phyloP scores from a whole-genome alignment of 1,284 basidiomycete species.

The Heterobasidion parviporum region DNA sequence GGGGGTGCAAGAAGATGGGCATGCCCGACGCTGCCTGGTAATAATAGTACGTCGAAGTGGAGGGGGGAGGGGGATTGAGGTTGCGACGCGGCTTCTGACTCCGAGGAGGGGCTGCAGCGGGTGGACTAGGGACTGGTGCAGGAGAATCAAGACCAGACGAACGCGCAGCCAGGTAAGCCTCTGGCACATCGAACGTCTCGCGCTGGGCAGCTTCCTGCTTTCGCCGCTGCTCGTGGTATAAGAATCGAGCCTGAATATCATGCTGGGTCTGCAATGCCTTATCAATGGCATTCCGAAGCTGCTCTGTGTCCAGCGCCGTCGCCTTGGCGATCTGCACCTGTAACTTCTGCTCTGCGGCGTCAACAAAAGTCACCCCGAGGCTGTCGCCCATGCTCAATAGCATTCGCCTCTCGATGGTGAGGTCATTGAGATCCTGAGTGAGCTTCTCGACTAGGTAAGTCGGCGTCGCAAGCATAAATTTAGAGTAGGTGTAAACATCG shows the following conservation, averaged over 20 bases:
- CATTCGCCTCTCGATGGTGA: slow-evolving; percentile 60
- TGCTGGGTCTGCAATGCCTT: slow-evolving; percentile 52
- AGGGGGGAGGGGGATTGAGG: slow-evolving; percentile 74
- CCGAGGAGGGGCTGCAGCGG: slow-evolving; percentile 21
- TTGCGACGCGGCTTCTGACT: slow-evolving; percentile 54
- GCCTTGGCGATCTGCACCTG: slow-evolving; percentile 75
- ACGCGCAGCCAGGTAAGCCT: slow-evolving; percentile 42
- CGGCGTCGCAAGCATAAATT: slow-evolving; percentile 95
- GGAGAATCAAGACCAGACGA: not conserved
- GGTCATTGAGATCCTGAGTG: slow-evolving; percentile 65
- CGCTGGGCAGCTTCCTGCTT: slow-evolving; percentile 5
- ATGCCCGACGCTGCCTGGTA: slow-evolving; percentile 93
- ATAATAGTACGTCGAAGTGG: slow-evolving; percentile 84
- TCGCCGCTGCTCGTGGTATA: slow-evolving; percentile 13
- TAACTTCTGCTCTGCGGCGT: slow-evolving; percentile 71
- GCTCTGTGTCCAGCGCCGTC: slow-evolving; percentile 58
- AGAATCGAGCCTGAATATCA: slow-evolving; percentile 33
- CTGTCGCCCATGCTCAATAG: slow-evolving; percentile 64
- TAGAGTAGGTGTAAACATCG: slow-evolving; percentile 83
- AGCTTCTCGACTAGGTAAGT: slow-evolving; percentile 73
- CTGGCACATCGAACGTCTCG: slow-evolving; percentile 29
- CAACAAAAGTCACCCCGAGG: slow-evolving; percentile 75
- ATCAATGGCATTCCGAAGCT: slow-evolving; percentile 48
- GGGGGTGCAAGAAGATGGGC: slow-evolving; percentile 89
- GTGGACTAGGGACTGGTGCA: slow-evolving; percentile 13